Evolutionary conservation across 2,329 filamentous ascomycete genomes (phyloP).

Genomic region (Fusarium sp.): DNA sequence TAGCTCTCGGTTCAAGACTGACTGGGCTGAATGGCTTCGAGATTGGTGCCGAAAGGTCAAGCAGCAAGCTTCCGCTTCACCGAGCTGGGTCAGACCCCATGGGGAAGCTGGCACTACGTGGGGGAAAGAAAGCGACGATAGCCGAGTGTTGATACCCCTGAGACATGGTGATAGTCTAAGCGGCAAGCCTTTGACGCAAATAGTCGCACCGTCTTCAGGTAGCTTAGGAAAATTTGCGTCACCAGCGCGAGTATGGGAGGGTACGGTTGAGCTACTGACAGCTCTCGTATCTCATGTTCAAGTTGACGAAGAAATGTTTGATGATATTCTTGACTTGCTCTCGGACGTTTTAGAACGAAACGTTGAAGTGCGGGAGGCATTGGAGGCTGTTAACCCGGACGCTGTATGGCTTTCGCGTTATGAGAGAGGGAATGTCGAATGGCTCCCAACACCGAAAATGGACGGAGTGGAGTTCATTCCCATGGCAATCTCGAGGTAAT

Average conservation of each 20-base stretch:
- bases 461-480: conserved; percentile 54
- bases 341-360: conserved; percentile 57
- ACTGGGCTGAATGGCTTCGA: conserved; percentile 70
- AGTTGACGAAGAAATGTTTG: conserved; percentile 75
- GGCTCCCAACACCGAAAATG: conserved; percentile 51
- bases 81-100: conserved; percentile 16
- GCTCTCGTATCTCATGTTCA: conserved; percentile 69
- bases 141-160: conserved; percentile 48
- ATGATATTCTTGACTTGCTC: conserved; percentile 74
- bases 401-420: conserved; percentile 77
- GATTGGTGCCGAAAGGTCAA: conserved; percentile 59
- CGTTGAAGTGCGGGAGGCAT: conserved; percentile 60
- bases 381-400: conserved; percentile 75
- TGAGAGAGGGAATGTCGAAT: conserved; percentile 53
- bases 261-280: conserved; percentile 66
- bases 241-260: conserved; percentile 71
- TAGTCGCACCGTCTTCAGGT: conserved; percentile 33
- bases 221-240: conserved; percentile 69
- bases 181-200: conserved; percentile 19
- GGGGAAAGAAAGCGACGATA: conserved; percentile 28
- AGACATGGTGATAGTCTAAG: conserved; percentile 37
- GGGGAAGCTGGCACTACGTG: conserved; percentile 32
- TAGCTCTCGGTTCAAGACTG: conserved; percentile 74
- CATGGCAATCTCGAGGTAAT: conserved; percentile 36
- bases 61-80: conserved; percentile 47